phyloP scores from a whole-genome alignment of 1,284 basidiomycete genomes.

The Heterobasidion parviporum region DNA sequence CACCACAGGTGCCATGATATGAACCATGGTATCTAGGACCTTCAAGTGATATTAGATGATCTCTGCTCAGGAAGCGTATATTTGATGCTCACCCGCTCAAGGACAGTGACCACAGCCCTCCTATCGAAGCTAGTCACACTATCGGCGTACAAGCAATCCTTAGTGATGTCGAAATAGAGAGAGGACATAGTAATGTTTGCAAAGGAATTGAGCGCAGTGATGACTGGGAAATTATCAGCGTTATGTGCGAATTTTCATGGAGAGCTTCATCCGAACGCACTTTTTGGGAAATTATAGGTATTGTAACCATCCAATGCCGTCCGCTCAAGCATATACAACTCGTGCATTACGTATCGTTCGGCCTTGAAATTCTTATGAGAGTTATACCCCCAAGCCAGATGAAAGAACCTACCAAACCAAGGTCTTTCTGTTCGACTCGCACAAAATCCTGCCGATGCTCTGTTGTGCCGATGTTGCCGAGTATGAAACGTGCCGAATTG shows the following conservation, averaged over 20 bases:
- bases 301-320: slow-evolving; percentile 64
- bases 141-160: slow-evolving; percentile 87
- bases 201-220: slow-evolving; percentile 55
- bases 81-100: slow-evolving; percentile 52
- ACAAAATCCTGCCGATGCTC: slow-evolving; percentile 21
- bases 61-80: background rate
- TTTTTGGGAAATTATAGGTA: slow-evolving; percentile 78
- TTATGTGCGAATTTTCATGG: background rate
- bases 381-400: too few species aligned
- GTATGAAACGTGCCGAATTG: slow-evolving; percentile 84
- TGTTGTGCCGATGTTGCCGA: slow-evolving; percentile 66
- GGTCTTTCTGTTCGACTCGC: slow-evolving; percentile 33
- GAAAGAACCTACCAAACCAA: slow-evolving; percentile 52
- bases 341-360: slow-evolving; percentile 83
- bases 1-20: slow-evolving; percentile 78
- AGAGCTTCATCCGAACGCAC: slow-evolving; percentile 29
- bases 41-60: slow-evolving; percentile 20
- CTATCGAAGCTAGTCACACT: slow-evolving; percentile 44
- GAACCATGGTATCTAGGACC: slow-evolving; percentile 65
- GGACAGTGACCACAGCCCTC: slow-evolving; percentile 59
- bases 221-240: slow-evolving; percentile 30
- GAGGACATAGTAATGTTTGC: slow-evolving; percentile 67
- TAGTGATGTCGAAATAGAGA: slow-evolving; percentile 88
- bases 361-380: slow-evolving; percentile 33
- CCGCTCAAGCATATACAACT: slow-evolving; percentile 69